phyloP scores from a whole-genome alignment of 257 asterid genomes.

The Jacaranda mimosifolia region DNA sequence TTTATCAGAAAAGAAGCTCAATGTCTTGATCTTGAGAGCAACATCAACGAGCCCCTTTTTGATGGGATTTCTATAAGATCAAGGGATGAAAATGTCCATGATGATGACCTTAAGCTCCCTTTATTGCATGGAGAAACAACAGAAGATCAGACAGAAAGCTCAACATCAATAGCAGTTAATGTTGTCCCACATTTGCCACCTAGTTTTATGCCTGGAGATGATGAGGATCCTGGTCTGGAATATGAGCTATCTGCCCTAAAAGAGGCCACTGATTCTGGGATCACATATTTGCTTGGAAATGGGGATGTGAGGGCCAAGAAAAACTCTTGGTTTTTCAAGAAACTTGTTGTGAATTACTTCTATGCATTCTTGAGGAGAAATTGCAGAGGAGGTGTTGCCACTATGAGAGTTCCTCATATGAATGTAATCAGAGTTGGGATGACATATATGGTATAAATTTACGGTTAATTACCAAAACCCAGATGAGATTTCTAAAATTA shows the following conservation, averaged over 20 bases:
- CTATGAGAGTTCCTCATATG: constrained; percentile 89
- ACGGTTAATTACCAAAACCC: too few species aligned
- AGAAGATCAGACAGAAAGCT: constrained; percentile 4
- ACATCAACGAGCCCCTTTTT: constrained; percentile 40
- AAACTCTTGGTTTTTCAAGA: constrained; percentile 79
- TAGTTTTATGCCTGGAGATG: constrained; percentile 52
- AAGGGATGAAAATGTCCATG: constrained; percentile 51
- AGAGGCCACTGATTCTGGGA: constrained; percentile 83
- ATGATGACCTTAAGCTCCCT: constrained; percentile 60
- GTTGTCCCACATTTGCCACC: constrained; percentile 50
- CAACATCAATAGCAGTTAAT: background rate
- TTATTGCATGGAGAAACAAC: constrained; percentile 52
- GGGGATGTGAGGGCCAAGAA: constrained; percentile 91
- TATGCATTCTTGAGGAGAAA: constrained; percentile 88
- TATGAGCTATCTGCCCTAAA: constrained; percentile 81
- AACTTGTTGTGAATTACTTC: constrained; percentile 78
- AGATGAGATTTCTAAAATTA: too few species aligned
- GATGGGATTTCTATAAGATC: constrained; percentile 54
- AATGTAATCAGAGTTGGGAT: constrained; percentile 78
- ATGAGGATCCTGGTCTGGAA: constrained; percentile 81
- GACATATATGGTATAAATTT: constrained; percentile 74
- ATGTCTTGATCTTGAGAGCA: constrained; percentile 68
- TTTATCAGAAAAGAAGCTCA: constrained; percentile 82
- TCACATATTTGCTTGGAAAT: constrained; percentile 85
- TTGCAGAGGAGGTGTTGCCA: constrained; percentile 95